Conservation (phyloP, 2,329 filamentous ascomycete genomes). For the Colletotrichum spinosum region DNA sequence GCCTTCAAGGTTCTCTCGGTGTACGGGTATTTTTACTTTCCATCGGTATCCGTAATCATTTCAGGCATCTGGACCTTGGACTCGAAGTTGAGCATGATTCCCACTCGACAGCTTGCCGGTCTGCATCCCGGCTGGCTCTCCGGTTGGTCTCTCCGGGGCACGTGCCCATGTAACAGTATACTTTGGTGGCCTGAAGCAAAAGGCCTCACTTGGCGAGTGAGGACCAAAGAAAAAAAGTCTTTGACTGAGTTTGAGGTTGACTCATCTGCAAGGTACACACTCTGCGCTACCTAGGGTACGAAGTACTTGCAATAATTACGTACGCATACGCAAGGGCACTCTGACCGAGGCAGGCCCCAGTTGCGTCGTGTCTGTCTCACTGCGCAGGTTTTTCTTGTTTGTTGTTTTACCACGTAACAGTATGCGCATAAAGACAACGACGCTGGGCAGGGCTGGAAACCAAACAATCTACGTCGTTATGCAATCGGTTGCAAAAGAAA, state of each 20-base stretch:
- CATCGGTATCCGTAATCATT: no score
- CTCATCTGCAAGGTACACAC: conserved; percentile 13
- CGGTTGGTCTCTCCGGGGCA: conserved; percentile 26
- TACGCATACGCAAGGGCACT: no score
- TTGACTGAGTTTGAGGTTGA: conserved; percentile 28
- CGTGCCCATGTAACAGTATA: neutral
- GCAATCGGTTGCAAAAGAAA: conserved; percentile 12
- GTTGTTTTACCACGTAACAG: neutral
- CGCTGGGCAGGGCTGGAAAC: conserved; percentile 8
- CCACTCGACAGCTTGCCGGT: no score
- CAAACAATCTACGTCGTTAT: conserved; percentile 24
- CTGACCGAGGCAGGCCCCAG: no score
- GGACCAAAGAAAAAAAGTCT: neutral
- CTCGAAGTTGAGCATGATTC: no score
- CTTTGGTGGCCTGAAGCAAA: neutral
- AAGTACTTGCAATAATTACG: no score
- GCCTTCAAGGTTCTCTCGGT: neutral
- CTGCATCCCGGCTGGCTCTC: neutral
- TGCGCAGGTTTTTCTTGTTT: neutral
- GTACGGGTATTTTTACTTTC: neutral
- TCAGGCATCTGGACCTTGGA: no score
- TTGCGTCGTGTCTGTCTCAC: conserved; percentile 8
- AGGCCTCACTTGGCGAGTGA: neutral
- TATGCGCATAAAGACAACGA: conserved; percentile 6
- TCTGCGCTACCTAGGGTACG: no score